These are phyloP conservation scores for Solanum hybrid DNA, from an alignment of 305 asterid genomes.

Conservation along the genomic window DNA sequence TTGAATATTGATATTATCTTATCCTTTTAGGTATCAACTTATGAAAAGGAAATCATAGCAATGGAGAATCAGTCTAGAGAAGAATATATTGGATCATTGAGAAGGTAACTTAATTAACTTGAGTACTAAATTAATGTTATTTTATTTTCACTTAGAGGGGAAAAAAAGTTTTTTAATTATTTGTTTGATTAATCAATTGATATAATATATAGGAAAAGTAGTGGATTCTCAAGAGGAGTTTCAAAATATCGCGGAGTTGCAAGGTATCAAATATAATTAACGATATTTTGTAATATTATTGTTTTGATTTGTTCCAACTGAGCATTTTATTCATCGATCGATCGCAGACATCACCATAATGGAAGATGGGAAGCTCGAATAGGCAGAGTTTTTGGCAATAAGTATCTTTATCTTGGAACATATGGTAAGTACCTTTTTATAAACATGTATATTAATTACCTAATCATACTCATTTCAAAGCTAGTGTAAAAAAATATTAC, in stretches of 20 bases:
- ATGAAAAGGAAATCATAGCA: slow-evolving; percentile 44
- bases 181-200: neutral
- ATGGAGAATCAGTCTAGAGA: slow-evolving; percentile 78
- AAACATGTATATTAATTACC: neutral
- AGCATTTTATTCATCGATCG: neutral
- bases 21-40: slow-evolving; percentile 41
- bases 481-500: neutral
- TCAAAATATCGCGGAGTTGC: slow-evolving; percentile 94
- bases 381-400: slow-evolving; percentile 80
- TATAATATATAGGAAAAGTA: slow-evolving; percentile 45
- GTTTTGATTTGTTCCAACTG: neutral
- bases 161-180: neutral
- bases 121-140: neutral
- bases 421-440: slow-evolving; percentile 35
- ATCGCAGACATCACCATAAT: slow-evolving; percentile 69
- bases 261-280: slow-evolving; percentile 23
- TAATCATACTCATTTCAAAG: neutral
- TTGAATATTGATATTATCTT: neutral
- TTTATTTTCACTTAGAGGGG: neutral
- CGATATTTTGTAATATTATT: neutral
- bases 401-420: slow-evolving; percentile 79
- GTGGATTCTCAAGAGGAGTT: slow-evolving; percentile 77
- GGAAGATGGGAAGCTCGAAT: slow-evolving; percentile 97
- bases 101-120: slow-evolving; percentile 31
- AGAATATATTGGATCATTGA: slow-evolving; percentile 74